Evolutionary conservation across 345 rosid species (phyloP), one percentile per base, ranked within the genome.

Genomic region (Citrus australasica): DNA sequence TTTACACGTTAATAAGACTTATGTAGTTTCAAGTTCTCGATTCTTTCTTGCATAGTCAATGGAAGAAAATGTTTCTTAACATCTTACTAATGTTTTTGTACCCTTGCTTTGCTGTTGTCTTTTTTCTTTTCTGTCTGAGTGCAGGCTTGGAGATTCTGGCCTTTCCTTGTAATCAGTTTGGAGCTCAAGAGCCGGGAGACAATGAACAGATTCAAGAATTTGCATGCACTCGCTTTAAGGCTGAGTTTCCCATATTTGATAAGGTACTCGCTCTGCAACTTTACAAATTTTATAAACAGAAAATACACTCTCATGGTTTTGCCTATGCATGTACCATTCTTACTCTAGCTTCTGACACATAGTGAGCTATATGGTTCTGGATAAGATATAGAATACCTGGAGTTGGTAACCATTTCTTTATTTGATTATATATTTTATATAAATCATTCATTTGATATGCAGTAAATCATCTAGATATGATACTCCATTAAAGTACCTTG

Each of bases 141-240:
- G 67, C 82, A 94, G 98, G 97, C 1, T 83, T 95, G 59, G 97
- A 93, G 88, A 93, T 95, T 80, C 82, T 93, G 75, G 98, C 98
- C 21, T 95, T 93, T 72, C 98, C 98, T 0, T 92, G 99, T 86
- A 95, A 95, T 85, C 99, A 93, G 85, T 93, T 95, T 82, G 91
- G 89, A 30, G 86, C 83, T 78, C 98, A 95, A 82, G 99, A 95
- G 82, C 99, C 97, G 22, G 97, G 98, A 76, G 71, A 67, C 67
- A 95, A 90, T 75, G 94, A 93, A 79, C 85, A 95, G 86, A 92
- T 93, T 60, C 22, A 87, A 61, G 87, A 93, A 75, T 85, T 88
- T 75, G 96, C 93, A 48, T 92, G 99, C 86, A 93, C 99, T 24
- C 90, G 93, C 77, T 95, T 93, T 82, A 95, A 95, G 82, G 98